Percentiles rank a stretch among this genome's conserved stretches.
These are phyloP conservation scores for Aciculoconidium aculeatum DNA, from an alignment of 805 yeast species.

Conservation along the genomic window DNA sequence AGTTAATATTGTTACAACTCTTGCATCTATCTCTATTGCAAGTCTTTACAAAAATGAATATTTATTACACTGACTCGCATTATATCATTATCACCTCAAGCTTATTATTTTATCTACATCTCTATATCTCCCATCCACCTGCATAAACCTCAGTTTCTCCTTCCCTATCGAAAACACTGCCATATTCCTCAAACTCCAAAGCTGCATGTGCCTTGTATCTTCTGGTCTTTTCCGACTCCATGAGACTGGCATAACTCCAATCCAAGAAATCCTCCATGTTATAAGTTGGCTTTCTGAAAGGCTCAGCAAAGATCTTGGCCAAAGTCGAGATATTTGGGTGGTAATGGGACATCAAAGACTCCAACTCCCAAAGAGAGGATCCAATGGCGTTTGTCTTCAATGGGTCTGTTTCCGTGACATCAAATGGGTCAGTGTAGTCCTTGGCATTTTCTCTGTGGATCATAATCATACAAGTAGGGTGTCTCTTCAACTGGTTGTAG, in stretches of 20 bases:
- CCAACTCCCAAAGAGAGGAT: slow-evolving; percentile 90
- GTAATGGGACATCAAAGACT: slow-evolving; percentile 73
- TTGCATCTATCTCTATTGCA: no score
- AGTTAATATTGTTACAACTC: no score
- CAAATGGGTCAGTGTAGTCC: slow-evolving; percentile 54
- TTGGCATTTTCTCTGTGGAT: slow-evolving; percentile 48
- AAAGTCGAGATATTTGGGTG: slow-evolving; percentile 94
- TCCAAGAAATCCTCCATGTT: slow-evolving; percentile 92
- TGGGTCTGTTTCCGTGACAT: slow-evolving; percentile 64
- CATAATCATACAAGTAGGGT: slow-evolving; percentile 90
- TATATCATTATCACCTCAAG: no score
- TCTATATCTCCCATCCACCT: slow-evolving; percentile 23
- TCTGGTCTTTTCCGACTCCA: slow-evolving; percentile 60
- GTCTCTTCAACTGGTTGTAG: slow-evolving; percentile 82
- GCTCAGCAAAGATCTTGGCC: slow-evolving; percentile 84
- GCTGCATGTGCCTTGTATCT: slow-evolving; percentile 69
- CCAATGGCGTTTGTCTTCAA: slow-evolving; percentile 70
- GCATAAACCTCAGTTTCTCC: slow-evolving; percentile 15
- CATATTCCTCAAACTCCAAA: slow-evolving; percentile 63
- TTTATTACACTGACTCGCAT: no score
- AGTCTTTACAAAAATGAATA: no score
- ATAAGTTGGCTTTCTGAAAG: slow-evolving; percentile 80
- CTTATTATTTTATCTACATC: no score
- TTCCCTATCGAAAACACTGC: slow-evolving; percentile 23
- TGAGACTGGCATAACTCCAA: slow-evolving; percentile 69